Conservation (phyloP, 1,284 basidiomycete species). For the Austroboletus novae-zelandiae region DNA sequence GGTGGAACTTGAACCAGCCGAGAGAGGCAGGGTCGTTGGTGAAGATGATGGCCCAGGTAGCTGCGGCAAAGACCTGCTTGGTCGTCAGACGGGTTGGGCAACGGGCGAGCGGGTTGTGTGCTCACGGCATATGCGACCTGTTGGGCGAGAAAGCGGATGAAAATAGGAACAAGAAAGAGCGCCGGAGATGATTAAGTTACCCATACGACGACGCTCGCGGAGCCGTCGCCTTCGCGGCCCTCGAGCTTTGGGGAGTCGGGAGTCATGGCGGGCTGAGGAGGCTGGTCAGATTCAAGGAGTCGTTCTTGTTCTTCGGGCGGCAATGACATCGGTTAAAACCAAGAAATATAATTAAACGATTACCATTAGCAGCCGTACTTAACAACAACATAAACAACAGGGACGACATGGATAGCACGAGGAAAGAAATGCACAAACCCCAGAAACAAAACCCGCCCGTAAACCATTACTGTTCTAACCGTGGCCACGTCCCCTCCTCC, state of each 20-base stretch:
- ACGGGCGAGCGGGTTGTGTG: not conserved
- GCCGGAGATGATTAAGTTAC: slow-evolving; percentile 11
- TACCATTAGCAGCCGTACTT: slow-evolving; percentile 20
- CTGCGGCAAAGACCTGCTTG: slow-evolving; percentile 42
- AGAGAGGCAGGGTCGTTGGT: slow-evolving; percentile 45
- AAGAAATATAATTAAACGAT: slow-evolving; percentile 24
- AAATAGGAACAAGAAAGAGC: not conserved
- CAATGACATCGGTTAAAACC: slow-evolving; percentile 7
- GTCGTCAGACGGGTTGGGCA: slow-evolving; percentile 9
- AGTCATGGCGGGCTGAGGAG: slow-evolving; percentile 12
- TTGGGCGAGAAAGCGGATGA: not conserved
- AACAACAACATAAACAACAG: slow-evolving; percentile 10
- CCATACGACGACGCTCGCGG: slow-evolving; percentile 18
- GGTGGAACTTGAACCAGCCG: slow-evolving; percentile 67
- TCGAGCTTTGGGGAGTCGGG: slow-evolving; percentile 23
- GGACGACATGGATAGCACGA: slow-evolving; percentile 7
- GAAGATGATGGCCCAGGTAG: slow-evolving; percentile 57
- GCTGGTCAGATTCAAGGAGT: slow-evolving; percentile 11
- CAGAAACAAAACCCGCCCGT: slow-evolving; percentile 11
- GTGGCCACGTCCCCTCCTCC: slow-evolving; percentile 73
- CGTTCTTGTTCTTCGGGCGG: slow-evolving; percentile 17
- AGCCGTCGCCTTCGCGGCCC: slow-evolving; percentile 19
- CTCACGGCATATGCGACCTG: slow-evolving; percentile 25
- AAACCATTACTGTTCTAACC: slow-evolving; percentile 25
- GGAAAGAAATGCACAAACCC: slow-evolving; percentile 14